phyloP scores from a whole-genome alignment of 768 basidiomycete genomes.

The Daedaleopsis nitida region DNA sequence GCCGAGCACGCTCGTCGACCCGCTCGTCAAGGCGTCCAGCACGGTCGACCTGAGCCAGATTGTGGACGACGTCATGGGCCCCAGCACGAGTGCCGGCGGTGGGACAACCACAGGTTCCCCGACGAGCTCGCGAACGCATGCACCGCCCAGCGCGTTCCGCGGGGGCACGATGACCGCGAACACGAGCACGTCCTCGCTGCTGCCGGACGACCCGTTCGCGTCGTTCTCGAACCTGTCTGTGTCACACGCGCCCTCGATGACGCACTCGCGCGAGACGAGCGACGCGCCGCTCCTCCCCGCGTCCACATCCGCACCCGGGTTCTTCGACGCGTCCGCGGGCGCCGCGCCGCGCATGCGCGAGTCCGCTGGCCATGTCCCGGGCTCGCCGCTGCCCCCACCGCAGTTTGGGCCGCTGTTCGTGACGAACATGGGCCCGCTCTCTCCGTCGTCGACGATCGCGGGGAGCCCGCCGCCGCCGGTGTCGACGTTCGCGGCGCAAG shows the following conservation, averaged over 20 bases:
- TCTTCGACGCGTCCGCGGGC: neutral
- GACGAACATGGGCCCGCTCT: slow-evolving; percentile 24
- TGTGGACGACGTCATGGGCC: slow-evolving; percentile 34
- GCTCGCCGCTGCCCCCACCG: slow-evolving; percentile 17
- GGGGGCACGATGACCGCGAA: neutral
- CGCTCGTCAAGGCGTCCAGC: slow-evolving; percentile 23
- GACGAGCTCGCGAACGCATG: no score
- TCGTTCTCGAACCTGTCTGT: slow-evolving; percentile 2
- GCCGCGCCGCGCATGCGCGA: slow-evolving; percentile 2
- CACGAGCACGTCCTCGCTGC: slow-evolving; percentile 7
- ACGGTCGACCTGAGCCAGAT: slow-evolving; percentile 29
- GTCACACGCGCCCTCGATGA: neutral
- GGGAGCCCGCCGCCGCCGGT: slow-evolving; percentile 14
- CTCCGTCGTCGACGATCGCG: slow-evolving; percentile 11
- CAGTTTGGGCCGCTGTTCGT: slow-evolving; percentile 23
- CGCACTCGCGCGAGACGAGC: slow-evolving; percentile 23
- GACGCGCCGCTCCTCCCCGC: slow-evolving; percentile 17
- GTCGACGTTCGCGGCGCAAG: neutral
- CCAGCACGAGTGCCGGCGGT: no score
- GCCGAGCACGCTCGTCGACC: slow-evolving; percentile 30
- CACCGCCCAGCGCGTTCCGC: slow-evolving; percentile 2
- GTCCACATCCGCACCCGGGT: neutral
- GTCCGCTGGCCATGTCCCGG: slow-evolving; percentile 9
- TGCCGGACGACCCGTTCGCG: slow-evolving; percentile 17
- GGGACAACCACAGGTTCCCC: no score